Base-by-base conservation (phyloP, 371 early-diverging fungal species). In the Rhizomucor miehei region DNA sequence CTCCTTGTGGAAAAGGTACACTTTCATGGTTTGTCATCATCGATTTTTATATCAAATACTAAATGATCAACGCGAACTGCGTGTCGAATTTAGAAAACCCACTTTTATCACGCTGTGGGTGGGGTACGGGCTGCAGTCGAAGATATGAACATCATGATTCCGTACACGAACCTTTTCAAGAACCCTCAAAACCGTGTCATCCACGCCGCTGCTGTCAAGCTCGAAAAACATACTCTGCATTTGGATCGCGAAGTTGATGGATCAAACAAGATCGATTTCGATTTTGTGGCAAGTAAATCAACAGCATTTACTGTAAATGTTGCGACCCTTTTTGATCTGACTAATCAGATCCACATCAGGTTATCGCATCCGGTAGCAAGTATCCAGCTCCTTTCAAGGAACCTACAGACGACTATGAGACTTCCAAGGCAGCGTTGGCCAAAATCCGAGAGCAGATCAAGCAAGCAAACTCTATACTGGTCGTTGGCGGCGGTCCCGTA, bases 401-500 rank as follows among this genome's bases (percentile, higher is more conserved):
- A 0, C 24, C 43, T 10, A 35, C 51, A 25, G n/a, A 44, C 1
- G 44, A 44, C 20, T 43, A 36, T 17, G 73, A 68, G 12, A 66
- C 57, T 3, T 69, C 66, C 12, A 36, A 60, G 43, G 55, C 25
- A 3, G 61, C 69, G 20, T 61, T 79, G n/a, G 36, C 24, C 2
- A 20, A 41, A 13, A 51, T 69, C n/a, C 75, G 71, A 5, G 44
- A 36, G 3, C 65, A 65, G 12, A 36, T 85, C 38, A 60, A 65
- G 13, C 43, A 44, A 1, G 79, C 86, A 9, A 41, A 69, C n/a
- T 65, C 72, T 0, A 64, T 84, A 41, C 48, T 85, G 11, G 71
- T 85, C 29, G 60, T 82, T 4, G 85, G 85, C 38, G 81, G 82
- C 44, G 83, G 85, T 0, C 66, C 82, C 2, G 74, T 75, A 0